These are phyloP conservation scores for Coemansia sp. DNA, from an alignment of 192 early-diverging fungal genomes.

Conservation along the genomic window DNA sequence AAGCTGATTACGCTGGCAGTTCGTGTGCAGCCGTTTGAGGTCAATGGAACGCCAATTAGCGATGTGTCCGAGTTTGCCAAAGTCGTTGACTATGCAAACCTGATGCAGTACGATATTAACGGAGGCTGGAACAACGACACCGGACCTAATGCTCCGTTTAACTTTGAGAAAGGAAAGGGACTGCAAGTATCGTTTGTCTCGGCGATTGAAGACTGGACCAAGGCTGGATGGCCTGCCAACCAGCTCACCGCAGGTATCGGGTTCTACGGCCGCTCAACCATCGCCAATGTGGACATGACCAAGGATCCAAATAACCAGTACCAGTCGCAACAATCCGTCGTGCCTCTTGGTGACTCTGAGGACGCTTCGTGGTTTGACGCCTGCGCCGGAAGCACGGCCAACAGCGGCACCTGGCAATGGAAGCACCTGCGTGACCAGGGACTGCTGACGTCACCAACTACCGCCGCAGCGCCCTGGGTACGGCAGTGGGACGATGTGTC, in stretches of 20 bases:
- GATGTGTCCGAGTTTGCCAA: conserved; percentile 62
- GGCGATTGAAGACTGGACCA: conserved; percentile 56
- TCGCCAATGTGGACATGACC: conserved; percentile 54
- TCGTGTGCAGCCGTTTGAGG: conserved; percentile 61
- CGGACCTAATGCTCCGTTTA: conserved; percentile 64
- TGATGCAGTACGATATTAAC: conserved; percentile 70
- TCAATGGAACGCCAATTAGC: conserved; percentile 39
- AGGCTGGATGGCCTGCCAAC: conserved; percentile 59
- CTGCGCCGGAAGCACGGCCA: conserved; percentile 43
- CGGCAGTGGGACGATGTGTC: conserved; percentile 63
- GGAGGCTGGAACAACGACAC: conserved; percentile 59
- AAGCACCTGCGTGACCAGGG: conserved; percentile 63
- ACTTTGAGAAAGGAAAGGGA: conserved; percentile 37
- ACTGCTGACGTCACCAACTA: conserved; percentile 37
- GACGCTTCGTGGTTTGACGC: conserved; percentile 60
- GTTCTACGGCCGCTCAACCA: conserved; percentile 62
- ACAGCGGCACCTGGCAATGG: conserved; percentile 67
- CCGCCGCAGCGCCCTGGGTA: conserved; percentile 61
- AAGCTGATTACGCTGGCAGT: conserved; percentile 69
- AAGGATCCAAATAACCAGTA: conserved; percentile 51
- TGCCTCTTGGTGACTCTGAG: conserved; percentile 55
- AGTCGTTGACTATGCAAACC: conserved; percentile 63
- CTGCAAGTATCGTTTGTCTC: conserved; percentile 43
- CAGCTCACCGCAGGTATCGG: conserved; percentile 63
- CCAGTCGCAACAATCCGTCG: conserved; percentile 30